Conservation (phyloP, 108 stramenopile species). For the Skeletonema potamos region DNA sequence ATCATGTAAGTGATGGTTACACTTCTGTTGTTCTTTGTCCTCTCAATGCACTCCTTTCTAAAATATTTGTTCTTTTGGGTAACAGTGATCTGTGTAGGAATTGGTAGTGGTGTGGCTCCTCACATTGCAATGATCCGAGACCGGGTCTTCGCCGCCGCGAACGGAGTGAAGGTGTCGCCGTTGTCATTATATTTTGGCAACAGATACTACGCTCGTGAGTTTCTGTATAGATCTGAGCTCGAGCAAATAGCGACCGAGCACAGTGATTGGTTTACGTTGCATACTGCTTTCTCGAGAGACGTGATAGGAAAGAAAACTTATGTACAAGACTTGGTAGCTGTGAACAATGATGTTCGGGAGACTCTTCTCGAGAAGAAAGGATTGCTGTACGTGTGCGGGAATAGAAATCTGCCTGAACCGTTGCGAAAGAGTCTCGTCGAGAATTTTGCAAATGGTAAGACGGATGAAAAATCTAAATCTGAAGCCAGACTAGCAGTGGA, state of each 20-base stretch:
- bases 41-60: neutral
- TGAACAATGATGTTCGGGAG: conserved; percentile 52
- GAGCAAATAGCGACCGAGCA: conserved; percentile 48
- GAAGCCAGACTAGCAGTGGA: conserved; percentile 50
- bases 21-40: too few relatives aligned
- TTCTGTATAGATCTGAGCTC: conserved; percentile 80
- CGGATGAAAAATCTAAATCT: conserved; percentile 19
- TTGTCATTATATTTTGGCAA: conserved; percentile 91
- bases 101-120: conserved; percentile 90
- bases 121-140: conserved; percentile 89
- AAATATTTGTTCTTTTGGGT: neutral
- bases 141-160: conserved; percentile 52
- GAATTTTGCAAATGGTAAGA: conserved; percentile 42
- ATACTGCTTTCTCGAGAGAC: conserved; percentile 87
- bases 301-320: conserved; percentile 77
- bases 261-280: conserved; percentile 71
- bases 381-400: conserved; percentile 76
- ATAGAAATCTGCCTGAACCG: conserved; percentile 63
- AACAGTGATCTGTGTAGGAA: conserved; percentile 80
- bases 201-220: conserved; percentile 72
- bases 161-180: conserved; percentile 53
- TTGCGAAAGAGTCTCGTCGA: conserved; percentile 48
- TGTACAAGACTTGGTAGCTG: conserved; percentile 83
- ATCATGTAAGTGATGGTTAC: conserved; percentile 17
- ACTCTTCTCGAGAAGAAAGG: conserved; percentile 42